Base-by-base conservation (phyloP, 352 stramenopile genomes). In the Phytophthora multivora region DNA sequence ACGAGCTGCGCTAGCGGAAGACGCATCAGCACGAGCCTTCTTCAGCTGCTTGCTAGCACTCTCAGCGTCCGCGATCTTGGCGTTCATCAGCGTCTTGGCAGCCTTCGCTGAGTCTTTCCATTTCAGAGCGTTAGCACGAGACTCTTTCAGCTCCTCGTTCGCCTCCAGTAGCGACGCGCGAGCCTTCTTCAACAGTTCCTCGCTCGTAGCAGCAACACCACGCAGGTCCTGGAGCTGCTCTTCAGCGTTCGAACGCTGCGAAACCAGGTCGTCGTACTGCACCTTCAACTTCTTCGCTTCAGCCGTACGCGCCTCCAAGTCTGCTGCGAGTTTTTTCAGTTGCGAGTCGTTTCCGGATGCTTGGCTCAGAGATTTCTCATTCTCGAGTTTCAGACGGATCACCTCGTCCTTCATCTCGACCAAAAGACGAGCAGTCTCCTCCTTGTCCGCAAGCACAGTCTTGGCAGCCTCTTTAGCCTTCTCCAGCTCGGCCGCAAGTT, bases 61-160 rank as follows among this genome's bases (percentile, higher is more conserved):
- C 30, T 93, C 84, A 19, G 78, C 77, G 33, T 93, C 84, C 1
- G 76, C 65, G 18, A 74, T 75, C 71, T 91, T 93, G 52, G 88
- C 84, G 13, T 75, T 83, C 57, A 88, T 69, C 23, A 85, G 54
- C 8, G 63, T 73, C 54, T 88, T 91, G 11, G 84, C 82, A 9
- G 63, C 69, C 57, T 90, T 77, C 1, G 80, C 71, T 18, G 80
- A 87, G 59, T 73, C 77, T 59, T 93, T 93, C 81, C 82, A 91
- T 66, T 93, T 93, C 26, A 83, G 52, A 7, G 73, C 66, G 58
- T 83, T 78, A 4, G 75, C 75, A n/a, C 73, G 81, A 11, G 80
- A 69, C n/a, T 86, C 74, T 67, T 93, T 91, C 5, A 93, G 77
- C 68, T 93, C 84, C 41, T 89, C 80, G 55, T 90, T 93, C 9